phyloP scores from a whole-genome alignment of 2,329 filamentous ascomycete genomes.

The Alternaria brassicicola region DNA sequence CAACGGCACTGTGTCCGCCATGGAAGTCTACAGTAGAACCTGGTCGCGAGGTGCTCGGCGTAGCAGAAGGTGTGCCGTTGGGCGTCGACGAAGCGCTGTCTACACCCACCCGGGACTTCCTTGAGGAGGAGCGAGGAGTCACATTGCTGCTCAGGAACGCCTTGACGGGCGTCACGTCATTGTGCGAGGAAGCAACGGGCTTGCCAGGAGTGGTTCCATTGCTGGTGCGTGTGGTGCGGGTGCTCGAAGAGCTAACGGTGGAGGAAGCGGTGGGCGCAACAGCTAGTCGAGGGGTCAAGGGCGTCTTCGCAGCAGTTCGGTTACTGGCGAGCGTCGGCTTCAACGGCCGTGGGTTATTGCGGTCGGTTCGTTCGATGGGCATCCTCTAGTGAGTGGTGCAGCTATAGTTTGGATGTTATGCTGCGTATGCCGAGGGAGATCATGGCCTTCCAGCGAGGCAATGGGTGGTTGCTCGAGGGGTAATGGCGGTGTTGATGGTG shows the following conservation, averaged over 20 bases:
- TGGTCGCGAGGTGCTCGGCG: conserved; percentile 46
- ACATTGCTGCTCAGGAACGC: conserved; percentile 69
- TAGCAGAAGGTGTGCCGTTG: conserved; percentile 61
- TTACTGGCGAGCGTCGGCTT: conserved; percentile 72
- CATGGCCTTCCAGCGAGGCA: conserved; percentile 40
- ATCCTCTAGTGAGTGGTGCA: conserved; percentile 36
- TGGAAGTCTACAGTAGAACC: conserved; percentile 39
- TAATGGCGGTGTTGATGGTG: conserved; percentile 28
- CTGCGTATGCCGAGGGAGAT: conserved; percentile 24
- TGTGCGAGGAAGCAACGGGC: conserved; percentile 45
- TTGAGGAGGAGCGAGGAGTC: conserved; percentile 77
- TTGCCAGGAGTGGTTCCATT: conserved; percentile 32
- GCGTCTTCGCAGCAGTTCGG: conserved; percentile 59
- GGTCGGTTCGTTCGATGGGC: conserved; percentile 51
- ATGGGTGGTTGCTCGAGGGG: conserved; percentile 34
- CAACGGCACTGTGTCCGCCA: conserved; percentile 30
- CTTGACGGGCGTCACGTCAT: conserved; percentile 62
- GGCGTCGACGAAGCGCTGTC: conserved; percentile 73
- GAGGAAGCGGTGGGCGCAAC: conserved; percentile 38
- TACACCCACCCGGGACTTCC: conserved; percentile 67
- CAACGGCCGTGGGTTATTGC: conserved; percentile 63
- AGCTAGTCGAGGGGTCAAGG: conserved; percentile 66
- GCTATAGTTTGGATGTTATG: conserved; percentile 20
- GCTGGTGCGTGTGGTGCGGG: conserved; percentile 36
- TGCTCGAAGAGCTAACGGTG: conserved; percentile 39